phyloP scores from a whole-genome alignment of 2,329 filamentous ascomycete species.

The Geosmithia putterillii region DNA sequence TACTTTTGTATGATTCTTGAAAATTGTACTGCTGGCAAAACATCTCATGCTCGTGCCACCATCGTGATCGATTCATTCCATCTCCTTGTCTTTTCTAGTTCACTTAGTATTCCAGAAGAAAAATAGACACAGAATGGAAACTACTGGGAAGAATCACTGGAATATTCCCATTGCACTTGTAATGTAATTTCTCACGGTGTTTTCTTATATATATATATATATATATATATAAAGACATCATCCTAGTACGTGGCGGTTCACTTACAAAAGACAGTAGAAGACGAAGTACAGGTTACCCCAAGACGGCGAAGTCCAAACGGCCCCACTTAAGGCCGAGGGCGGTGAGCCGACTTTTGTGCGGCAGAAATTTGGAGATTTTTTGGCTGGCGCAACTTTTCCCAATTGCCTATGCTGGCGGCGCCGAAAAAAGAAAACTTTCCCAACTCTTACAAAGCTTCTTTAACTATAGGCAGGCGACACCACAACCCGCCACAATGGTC shows the following conservation, averaged over 20 bases:
- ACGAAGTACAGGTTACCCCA: not conserved
- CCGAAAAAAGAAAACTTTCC: not conserved
- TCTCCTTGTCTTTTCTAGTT: too few species aligned
- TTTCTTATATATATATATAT: not conserved
- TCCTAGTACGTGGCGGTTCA: not conserved
- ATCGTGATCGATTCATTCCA: not conserved
- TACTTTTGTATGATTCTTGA: not conserved
- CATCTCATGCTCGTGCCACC: not conserved
- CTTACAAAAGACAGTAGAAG: not conserved
- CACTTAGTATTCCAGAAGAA: too few species aligned
- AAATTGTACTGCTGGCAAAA: not conserved
- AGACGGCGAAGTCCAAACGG: not conserved
- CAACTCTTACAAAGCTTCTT: not conserved
- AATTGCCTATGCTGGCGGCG: not conserved
- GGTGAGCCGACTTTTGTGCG: constrained; percentile 1
- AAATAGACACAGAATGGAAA: too few species aligned
- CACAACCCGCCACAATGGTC: constrained; percentile 19
- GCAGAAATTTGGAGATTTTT: constrained; percentile 2
- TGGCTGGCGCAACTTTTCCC: not conserved
- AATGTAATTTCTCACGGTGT: too few species aligned
- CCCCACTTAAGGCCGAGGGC: constrained; percentile 1
- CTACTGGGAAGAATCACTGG: too few species aligned
- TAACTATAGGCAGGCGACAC: not conserved
- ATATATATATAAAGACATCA: not conserved
- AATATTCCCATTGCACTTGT: too few species aligned